phyloP scores from a whole-genome alignment of 2,329 filamentous ascomycete genomes.

The Coniochaeta sp. region DNA sequence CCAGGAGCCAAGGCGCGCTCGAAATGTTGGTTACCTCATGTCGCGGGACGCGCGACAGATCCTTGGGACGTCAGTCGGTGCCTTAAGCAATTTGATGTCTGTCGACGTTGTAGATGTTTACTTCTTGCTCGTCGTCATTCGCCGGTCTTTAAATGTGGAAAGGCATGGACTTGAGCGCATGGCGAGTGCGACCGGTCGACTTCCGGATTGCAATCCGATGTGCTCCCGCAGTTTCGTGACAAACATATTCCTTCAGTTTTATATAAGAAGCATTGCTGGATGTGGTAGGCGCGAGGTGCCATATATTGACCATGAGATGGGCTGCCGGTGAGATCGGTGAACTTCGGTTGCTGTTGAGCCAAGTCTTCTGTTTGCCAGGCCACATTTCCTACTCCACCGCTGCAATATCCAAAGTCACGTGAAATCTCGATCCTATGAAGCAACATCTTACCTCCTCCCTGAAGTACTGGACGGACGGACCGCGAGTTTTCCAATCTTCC shows the following conservation, averaged over 20 bases:
- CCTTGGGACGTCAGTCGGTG: no score
- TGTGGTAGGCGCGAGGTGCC: not conserved
- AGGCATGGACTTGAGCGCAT: not conserved
- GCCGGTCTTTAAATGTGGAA: not conserved
- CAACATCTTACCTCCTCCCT: not conserved
- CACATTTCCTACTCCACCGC: not conserved
- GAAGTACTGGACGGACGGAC: no score
- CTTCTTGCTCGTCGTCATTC: not conserved
- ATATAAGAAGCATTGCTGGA: no score
- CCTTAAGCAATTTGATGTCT: not conserved
- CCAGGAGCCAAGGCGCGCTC: no score
- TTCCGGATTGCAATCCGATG: not conserved
- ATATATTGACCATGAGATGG: not conserved
- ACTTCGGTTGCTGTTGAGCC: not conserved
- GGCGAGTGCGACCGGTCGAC: not conserved
- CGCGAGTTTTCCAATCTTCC: no score
- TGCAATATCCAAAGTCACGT: not conserved
- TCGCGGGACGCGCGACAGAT: no score
- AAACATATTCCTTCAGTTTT: not conserved
- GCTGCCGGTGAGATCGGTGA: not conserved
- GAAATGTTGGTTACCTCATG: no score
- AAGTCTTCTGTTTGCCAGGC: not conserved
- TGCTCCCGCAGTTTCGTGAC: not conserved
- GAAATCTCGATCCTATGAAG: not conserved
- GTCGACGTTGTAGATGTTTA: not conserved